Conservation (phyloP, 2,329 filamentous ascomycete species). For the Aulographum hederae region DNA sequence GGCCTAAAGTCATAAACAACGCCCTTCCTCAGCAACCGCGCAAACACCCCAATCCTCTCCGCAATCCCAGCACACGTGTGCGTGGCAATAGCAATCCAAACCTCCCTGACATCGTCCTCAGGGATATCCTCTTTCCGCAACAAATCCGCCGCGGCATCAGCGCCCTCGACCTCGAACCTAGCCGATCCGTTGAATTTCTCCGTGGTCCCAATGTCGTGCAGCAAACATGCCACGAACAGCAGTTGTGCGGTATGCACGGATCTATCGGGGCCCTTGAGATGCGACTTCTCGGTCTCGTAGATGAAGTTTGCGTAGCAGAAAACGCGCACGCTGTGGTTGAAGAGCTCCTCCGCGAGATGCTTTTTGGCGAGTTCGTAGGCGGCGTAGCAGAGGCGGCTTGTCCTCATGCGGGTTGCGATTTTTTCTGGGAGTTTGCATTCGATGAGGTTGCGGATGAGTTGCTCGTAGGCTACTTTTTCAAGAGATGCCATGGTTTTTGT, state of each 20-base stretch:
- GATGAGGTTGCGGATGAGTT: too few species aligned
- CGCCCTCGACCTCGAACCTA: constrained; percentile 28
- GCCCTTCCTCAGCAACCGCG: constrained; percentile 18
- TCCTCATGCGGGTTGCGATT: too few species aligned
- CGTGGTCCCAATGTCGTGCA: constrained; percentile 2
- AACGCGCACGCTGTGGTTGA: constrained; percentile 1
- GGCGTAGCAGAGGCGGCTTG: too few species aligned
- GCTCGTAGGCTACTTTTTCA: too few species aligned
- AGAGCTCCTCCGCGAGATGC: background rate
- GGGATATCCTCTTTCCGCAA: constrained; percentile 11
- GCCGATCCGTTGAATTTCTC: constrained; percentile 11
- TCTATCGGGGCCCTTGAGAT: background rate
- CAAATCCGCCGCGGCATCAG: constrained; percentile 19
- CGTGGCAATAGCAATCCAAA: constrained; percentile 26
- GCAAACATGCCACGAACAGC: constrained; percentile 2
- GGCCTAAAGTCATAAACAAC: constrained; percentile 22
- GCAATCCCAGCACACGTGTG: constrained; percentile 26
- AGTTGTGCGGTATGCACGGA: too few species aligned
- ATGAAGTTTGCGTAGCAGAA: constrained; percentile 1
- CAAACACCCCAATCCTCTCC: constrained; percentile 22
- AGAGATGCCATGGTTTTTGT: too few species aligned
- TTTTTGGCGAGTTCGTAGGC: too few species aligned
- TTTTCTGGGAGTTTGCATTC: too few species aligned
- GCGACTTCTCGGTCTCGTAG: too few species aligned
- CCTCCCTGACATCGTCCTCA: constrained; percentile 16